phyloP scores from a whole-genome alignment of 2,329 filamentous ascomycete species.

The Ramularia endophylla region DNA sequence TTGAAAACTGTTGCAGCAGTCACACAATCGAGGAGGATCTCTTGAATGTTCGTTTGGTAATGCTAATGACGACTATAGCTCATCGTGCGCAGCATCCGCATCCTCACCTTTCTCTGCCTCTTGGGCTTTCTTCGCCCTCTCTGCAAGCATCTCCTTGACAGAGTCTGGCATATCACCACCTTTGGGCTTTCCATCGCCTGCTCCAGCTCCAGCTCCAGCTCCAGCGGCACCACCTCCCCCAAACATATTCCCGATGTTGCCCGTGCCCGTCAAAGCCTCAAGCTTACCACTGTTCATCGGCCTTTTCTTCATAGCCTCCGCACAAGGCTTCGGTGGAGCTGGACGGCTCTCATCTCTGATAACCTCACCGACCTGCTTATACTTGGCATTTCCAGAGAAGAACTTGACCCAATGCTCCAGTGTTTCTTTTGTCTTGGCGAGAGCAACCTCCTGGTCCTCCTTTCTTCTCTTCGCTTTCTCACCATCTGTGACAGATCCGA shows the following conservation, averaged over 20 bases:
- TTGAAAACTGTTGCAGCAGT: no score
- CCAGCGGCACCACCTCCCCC: constrained; percentile 8
- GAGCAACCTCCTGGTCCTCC: constrained; percentile 43
- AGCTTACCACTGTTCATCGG: constrained; percentile 27
- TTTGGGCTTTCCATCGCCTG: constrained; percentile 3
- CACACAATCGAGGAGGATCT: no score
- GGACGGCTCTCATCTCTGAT: constrained; percentile 16
- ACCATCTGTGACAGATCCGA: constrained; percentile 15
- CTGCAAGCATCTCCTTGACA: constrained; percentile 16
- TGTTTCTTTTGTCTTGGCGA: constrained; percentile 54
- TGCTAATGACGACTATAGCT: no score
- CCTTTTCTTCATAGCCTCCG: constrained; percentile 26
- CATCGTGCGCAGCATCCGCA: no score
- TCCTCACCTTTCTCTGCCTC: no score
- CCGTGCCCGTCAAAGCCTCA: constrained; percentile 17
- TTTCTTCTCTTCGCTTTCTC: constrained; percentile 18
- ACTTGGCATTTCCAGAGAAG: constrained; percentile 22
- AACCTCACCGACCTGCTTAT: constrained; percentile 21
- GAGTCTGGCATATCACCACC: constrained; percentile 18
- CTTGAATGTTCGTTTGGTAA: no score
- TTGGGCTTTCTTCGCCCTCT: constrained; percentile 2
- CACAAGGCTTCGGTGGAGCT: constrained; percentile 22
- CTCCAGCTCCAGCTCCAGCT: constrained; percentile 4
- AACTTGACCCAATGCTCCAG: constrained; percentile 58
- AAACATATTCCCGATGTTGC: constrained; percentile 4